Evolutionary conservation across 1,139 yeast genomes (phyloP).

Genomic region (Nematodospora anomalae): DNA sequence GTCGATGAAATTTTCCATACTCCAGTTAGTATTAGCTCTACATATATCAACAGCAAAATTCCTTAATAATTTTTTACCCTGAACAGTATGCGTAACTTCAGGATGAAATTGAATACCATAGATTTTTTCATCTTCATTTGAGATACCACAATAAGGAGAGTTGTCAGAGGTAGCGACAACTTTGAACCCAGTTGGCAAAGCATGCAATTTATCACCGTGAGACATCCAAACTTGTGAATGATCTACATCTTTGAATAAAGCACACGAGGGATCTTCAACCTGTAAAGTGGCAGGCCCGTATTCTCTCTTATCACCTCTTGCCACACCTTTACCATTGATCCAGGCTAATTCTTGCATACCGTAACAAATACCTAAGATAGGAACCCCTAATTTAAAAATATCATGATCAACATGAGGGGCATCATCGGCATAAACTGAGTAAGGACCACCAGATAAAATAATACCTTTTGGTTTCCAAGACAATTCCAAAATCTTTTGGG

Average conservation of each 20-base stretch:
- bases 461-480: conserved; percentile 96
- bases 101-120: conserved; percentile 99
- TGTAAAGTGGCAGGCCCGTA: conserved; percentile 93
- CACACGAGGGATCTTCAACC: conserved; percentile 66
- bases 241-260: conserved; percentile 83
- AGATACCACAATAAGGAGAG: conserved; percentile 94
- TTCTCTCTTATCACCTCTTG: conserved; percentile 96
- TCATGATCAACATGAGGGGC: conserved; percentile 98
- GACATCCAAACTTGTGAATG: conserved; percentile 99
- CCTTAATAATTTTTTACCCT: conserved; percentile 82
- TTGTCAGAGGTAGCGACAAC: conserved; percentile 89
- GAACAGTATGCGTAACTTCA: conserved; percentile 93
- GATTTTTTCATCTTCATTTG: conserved; percentile 69
- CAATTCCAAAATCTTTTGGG: conserved; percentile 90
- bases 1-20: conserved; percentile 96
- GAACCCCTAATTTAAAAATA: conserved; percentile 85
- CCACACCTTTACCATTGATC: conserved; percentile 95
- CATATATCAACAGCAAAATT: conserved; percentile 94
- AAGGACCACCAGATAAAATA: conserved; percentile 96
- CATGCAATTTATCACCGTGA: conserved; percentile 93
- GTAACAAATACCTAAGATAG: conserved; percentile 96
- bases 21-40: conserved; percentile 87
- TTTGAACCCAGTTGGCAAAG: conserved; percentile 86
- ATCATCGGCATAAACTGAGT: conserved; percentile 91
- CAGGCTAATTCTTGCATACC: conserved; percentile 99